Evolutionary conservation across 1,284 basidiomycete species (phyloP).

Genomic region (Bjerkandera adusta): DNA sequence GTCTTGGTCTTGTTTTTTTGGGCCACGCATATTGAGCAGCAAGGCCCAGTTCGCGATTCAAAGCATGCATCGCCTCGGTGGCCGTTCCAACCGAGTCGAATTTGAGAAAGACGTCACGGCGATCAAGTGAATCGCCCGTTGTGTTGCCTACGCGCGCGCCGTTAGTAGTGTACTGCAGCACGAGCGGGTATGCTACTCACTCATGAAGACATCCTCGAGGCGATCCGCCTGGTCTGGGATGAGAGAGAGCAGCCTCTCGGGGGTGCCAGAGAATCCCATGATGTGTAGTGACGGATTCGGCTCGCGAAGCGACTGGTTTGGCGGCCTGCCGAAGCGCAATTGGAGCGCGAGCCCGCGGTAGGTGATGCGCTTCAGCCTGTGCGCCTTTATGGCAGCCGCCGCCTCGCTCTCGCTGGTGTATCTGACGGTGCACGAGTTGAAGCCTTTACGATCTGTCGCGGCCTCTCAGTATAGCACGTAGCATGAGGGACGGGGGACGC

Average conservation of each 20-base stretch:
- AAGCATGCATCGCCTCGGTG: not conserved
- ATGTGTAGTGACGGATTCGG: conserved; percentile 1
- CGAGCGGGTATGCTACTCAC: not conserved
- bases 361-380: not conserved
- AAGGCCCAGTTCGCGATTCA: conserved; percentile 3
- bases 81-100: conserved; percentile 1
- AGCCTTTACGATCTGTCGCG: conserved; percentile 1
- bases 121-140: not conserved
- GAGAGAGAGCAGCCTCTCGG: not conserved
- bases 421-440: conserved; percentile 1
- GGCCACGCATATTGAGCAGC: conserved; percentile 6
- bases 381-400: not conserved
- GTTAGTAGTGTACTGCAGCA: not conserved
- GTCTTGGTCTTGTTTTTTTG: too few species aligned
- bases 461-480: not conserved
- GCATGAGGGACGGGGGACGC: not conserved
- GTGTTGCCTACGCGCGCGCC: not conserved
- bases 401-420: not conserved
- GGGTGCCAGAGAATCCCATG: conserved; percentile 2
- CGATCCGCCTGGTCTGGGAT: not conserved
- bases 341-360: conserved; percentile 3
- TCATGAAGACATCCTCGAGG: conserved; percentile 1
- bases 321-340: not conserved
- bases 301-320: not conserved
- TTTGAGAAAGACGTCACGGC: conserved; percentile 2